Evolutionary conservation across 805 yeast genomes (phyloP).

Genomic region (Candida sithepensis): DNA sequence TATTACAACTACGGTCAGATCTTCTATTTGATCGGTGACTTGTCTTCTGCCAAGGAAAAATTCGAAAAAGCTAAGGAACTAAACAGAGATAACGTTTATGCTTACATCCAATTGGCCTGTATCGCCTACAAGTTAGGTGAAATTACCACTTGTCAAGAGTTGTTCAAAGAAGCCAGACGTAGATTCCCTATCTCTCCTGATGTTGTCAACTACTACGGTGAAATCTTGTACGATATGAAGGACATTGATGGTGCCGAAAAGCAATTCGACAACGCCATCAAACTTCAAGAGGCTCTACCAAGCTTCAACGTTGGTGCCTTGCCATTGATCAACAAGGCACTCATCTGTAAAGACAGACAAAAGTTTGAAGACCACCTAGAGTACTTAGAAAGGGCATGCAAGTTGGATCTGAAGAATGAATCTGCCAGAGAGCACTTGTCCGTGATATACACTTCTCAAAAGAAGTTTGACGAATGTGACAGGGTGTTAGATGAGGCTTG

Average conservation of each 20-base stretch:
- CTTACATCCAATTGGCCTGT: constrained; percentile 92
- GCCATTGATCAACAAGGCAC: constrained; percentile 88
- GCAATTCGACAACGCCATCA: constrained; percentile 82
- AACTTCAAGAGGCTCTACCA: constrained; percentile 69
- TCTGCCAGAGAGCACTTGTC: constrained; percentile 89
- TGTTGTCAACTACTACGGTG: constrained; percentile 94
- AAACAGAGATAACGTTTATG: constrained; percentile 73
- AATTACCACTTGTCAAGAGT: constrained; percentile 53
- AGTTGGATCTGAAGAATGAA: constrained; percentile 84
- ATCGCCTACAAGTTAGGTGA: constrained; percentile 77
- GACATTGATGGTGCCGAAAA: constrained; percentile 68
- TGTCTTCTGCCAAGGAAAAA: constrained; percentile 65
- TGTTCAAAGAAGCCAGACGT: constrained; percentile 64
- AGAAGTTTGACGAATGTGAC: constrained; percentile 78
- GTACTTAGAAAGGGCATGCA: constrained; percentile 69
- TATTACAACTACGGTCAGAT: constrained; percentile 95
- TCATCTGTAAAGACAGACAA: constrained; percentile 56
- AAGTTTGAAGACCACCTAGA: constrained; percentile 56
- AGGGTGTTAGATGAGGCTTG: constrained; percentile 79
- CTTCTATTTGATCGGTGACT: constrained; percentile 74
- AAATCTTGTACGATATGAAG: constrained; percentile 79
- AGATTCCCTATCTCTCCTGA: constrained; percentile 86
- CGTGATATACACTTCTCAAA: constrained; percentile 81
- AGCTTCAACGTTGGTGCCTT: constrained; percentile 79
- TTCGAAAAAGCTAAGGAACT: constrained; percentile 73